Conservation (phyloP, 2,329 filamentous ascomycete species). For the Paraphoma chrysanthemicola region DNA sequence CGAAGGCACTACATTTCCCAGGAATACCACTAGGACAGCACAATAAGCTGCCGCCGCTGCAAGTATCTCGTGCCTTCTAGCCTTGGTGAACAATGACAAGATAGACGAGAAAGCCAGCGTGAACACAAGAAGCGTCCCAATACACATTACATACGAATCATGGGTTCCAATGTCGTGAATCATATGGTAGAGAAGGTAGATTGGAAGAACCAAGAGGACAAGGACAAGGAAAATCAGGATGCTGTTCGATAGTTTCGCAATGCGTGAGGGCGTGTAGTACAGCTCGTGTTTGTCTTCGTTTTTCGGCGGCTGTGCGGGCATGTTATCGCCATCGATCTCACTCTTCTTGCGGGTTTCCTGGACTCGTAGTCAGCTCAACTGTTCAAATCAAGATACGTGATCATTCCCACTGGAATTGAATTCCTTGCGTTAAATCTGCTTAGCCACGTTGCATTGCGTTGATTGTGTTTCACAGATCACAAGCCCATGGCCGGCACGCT, state of each 20-base stretch:
- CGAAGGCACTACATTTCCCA: not conserved
- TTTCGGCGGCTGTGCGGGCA: not conserved
- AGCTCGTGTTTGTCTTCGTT: not conserved
- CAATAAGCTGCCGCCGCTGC: not conserved
- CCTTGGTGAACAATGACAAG: not conserved
- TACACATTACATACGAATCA: not conserved
- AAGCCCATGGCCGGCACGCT: too few relatives aligned
- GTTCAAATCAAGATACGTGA: too few relatives aligned
- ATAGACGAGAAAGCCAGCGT: not conserved
- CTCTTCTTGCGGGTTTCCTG: not conserved
- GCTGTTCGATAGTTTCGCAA: not conserved
- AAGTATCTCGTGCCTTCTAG: not conserved
- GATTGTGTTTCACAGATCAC: too few relatives aligned
- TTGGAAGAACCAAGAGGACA: not conserved
- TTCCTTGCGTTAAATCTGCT: too few relatives aligned
- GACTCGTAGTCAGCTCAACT: not conserved
- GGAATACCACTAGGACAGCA: not conserved
- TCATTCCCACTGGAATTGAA: too few relatives aligned
- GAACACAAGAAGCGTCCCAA: not conserved
- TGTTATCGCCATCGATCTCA: not conserved
- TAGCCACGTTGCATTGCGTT: too few relatives aligned
- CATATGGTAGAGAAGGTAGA: not conserved
- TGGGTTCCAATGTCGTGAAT: not conserved
- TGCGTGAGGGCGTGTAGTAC: not conserved
- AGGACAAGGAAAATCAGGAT: not conserved